Evolutionary conservation across 345 rosid genomes (phyloP).

Genomic region (Lepidium africanum): DNA sequence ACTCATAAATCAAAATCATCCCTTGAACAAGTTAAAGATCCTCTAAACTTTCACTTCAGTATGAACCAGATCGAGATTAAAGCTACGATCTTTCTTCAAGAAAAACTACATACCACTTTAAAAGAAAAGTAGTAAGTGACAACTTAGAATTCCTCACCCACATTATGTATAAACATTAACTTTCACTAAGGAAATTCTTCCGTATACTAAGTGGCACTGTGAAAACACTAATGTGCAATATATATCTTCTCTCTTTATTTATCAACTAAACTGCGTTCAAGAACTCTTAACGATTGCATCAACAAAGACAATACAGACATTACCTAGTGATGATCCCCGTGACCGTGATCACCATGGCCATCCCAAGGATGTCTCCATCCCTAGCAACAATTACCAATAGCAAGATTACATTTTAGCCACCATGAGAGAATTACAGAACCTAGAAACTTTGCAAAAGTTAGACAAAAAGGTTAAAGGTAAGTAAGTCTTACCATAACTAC

Average conservation of each 20-base stretch:
- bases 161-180: background rate
- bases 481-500: constrained; percentile 65
- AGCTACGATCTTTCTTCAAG: background rate
- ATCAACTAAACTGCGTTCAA: too few relatives aligned
- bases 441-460: background rate
- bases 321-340: constrained; percentile 65
- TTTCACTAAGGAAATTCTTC: background rate
- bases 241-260: too few relatives aligned
- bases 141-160: background rate
- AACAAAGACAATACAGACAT: background rate
- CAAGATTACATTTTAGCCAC: background rate
- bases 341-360: constrained; percentile 86
- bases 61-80: background rate
- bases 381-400: constrained; percentile 29
- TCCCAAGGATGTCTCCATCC: constrained; percentile 99
- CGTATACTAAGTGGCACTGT: too few relatives aligned
- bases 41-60: background rate
- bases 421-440: background rate
- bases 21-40: background rate
- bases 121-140: background rate
- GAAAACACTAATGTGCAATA: too few relatives aligned
- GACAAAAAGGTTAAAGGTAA: too few relatives aligned
- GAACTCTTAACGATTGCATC: too few relatives aligned
- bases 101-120: background rate
- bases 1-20: background rate